These are phyloP conservation scores for Barnettozyma populi DNA, from an alignment of 805 yeast genomes.

Conservation along the genomic window DNA sequence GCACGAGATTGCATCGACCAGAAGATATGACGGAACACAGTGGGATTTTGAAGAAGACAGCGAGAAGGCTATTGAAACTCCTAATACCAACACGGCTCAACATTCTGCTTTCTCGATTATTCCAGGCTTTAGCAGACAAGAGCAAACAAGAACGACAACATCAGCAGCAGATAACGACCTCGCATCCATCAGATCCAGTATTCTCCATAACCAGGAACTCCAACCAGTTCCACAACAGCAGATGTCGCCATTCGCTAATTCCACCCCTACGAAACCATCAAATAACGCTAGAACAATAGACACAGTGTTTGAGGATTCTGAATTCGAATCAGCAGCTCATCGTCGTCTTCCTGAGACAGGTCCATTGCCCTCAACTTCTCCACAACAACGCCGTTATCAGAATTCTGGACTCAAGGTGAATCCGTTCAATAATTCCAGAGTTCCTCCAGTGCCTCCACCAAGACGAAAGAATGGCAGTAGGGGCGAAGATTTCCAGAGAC, in stretches of 20 bases:
- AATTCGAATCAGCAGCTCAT: slow-evolving; percentile 10
- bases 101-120: slow-evolving; percentile 10
- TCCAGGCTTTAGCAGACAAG: slow-evolving; percentile 1
- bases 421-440: slow-evolving; percentile 17
- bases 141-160: neutral
- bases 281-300: slow-evolving; percentile 17
- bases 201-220: slow-evolving; percentile 13
- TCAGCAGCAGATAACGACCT: neutral
- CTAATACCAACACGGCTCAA: neutral
- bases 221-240: neutral
- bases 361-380: neutral
- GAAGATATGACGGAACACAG: slow-evolving; percentile 16
- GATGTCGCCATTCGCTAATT: neutral
- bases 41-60: slow-evolving; percentile 5
- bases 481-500: slow-evolving; percentile 13
- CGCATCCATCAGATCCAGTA: slow-evolving; percentile 11
- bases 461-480: slow-evolving; percentile 12
- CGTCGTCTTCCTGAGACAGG: neutral
- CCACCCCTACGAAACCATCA: neutral
- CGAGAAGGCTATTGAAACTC: neutral
- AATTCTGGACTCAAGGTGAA: slow-evolving; percentile 17
- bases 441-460: slow-evolving; percentile 23
- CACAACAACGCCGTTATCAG: slow-evolving; percentile 12
- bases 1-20: slow-evolving; percentile 24
- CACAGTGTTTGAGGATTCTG: slow-evolving; percentile 25